phyloP scores from a whole-genome alignment of 1,284 basidiomycete genomes.

The Ustilago tritici region DNA sequence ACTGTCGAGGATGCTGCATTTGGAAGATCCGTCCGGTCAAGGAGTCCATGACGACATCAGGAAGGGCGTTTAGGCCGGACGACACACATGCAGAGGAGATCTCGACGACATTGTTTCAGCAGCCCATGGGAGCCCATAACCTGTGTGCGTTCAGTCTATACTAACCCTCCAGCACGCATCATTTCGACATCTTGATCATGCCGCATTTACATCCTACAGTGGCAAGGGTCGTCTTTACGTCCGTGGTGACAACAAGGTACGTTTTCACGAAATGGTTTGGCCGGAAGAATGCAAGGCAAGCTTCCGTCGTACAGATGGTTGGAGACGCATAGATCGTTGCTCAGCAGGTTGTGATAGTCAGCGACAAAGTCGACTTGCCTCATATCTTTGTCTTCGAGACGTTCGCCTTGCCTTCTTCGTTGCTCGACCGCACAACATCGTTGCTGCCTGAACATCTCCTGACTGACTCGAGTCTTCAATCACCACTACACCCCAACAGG shows the following conservation, averaged over 20 bases:
- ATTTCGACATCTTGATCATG: not conserved
- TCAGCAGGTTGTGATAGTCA: no score
- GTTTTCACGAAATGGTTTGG: conserved; percentile 15
- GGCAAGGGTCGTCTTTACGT: conserved; percentile 69
- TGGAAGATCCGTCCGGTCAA: not conserved
- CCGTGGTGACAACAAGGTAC: conserved; percentile 69
- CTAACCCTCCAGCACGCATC: conserved; percentile 6
- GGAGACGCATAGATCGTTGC: no score
- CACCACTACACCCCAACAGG: conserved; percentile 5
- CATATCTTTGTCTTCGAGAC: not conserved
- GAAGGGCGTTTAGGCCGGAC: not conserved
- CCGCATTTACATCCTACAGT: conserved; percentile 39
- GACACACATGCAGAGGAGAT: not conserved
- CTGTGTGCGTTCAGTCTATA: not conserved
- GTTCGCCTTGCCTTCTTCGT: not conserved
- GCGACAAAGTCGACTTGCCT: no score
- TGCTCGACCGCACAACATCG: no score
- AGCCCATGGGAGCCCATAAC: conserved; percentile 17
- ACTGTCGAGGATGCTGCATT: no score
- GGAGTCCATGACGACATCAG: not conserved
- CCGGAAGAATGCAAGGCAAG: not conserved
- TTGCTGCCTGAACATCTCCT: not conserved
- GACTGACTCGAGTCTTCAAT: not conserved
- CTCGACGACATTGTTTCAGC: conserved; percentile 1
- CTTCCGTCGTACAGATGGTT: not conserved